Evolutionary conservation across 192 early-diverging fungal species (phyloP), one percentile per base, ranked within the genome.

Genomic region (Chytriomyces sp.): DNA sequence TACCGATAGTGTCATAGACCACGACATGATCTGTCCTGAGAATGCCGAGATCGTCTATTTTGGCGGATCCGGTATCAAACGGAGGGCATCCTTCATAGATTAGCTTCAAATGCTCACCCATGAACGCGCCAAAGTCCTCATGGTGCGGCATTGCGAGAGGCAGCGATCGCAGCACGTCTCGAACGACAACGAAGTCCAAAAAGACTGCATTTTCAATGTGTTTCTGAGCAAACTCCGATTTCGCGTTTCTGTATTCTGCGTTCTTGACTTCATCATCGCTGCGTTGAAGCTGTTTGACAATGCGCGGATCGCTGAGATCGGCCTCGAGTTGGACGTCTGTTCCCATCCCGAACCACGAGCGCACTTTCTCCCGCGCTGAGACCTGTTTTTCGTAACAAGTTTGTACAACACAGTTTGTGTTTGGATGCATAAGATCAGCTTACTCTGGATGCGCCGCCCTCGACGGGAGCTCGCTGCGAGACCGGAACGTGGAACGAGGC

Each of bases 1-100:
- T 81, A 5, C 94, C 94, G 2, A 82, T 74, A 0, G 89, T 81
- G 74, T 99, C 96, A 75, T 99, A 99, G 30, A 94, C 85, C 0
- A 99, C 91, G 10, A 99, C 85, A 76, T 95, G 93, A 75, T 96
- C 94, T 14, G 79, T 75, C 26, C 90, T 88, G 6, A 77, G 70
- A 52, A 99, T 94, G 38, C 93, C 93, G 56, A 97, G 78, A 6
- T 84, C 76, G 57, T 91, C 86, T 88, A 58, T 5, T 25, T 5
- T 75, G 5, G 39, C 25, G 0, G 30, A 26, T n/a, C 33, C 28
- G 12, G 19, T 26, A 30, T 12, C 19, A 63, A 53, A 49, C 19
- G 22, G 64, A 10, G 26, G 10, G 44, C 30, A 22, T 19, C n/a
- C 3, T 7, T 69, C 19, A 38, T 2, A 72, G 33, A 72, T 31